Evolutionary conservation across 2,329 filamentous ascomycete species (phyloP).

Genomic region (Alternaria angustiovoidea): DNA sequence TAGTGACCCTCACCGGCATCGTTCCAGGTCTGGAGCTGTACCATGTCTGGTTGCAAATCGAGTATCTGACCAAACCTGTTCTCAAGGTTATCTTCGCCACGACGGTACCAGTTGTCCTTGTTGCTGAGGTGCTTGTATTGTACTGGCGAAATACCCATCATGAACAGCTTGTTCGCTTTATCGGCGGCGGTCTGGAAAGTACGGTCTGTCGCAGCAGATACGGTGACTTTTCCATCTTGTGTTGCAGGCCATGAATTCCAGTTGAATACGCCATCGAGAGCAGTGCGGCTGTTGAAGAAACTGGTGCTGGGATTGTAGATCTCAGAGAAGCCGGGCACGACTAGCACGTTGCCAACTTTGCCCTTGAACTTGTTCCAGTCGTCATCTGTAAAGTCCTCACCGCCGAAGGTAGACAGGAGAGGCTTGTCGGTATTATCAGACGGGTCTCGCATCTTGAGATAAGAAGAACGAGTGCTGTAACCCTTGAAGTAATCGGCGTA

Average conservation of each 20-base stretch:
- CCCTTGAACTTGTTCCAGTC: conserved; percentile 34
- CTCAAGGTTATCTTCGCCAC: conserved; percentile 50
- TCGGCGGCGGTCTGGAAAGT: conserved; percentile 41
- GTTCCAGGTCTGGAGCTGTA: conserved; percentile 55
- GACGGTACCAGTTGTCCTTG: conserved; percentile 48
- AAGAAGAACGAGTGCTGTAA: conserved; percentile 33
- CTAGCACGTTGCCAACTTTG: conserved; percentile 38
- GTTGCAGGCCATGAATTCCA: conserved; percentile 51
- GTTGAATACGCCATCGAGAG: conserved; percentile 49
- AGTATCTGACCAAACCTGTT: conserved; percentile 40
- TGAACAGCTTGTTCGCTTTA: conserved; percentile 46
- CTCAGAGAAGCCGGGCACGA: conserved; percentile 45
- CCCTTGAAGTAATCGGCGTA: conserved; percentile 38
- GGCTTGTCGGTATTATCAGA: conserved; percentile 20
- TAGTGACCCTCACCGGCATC: conserved; percentile 53
- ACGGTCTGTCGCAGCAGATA: conserved; percentile 40
- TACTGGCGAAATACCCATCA: conserved; percentile 51
- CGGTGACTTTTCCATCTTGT: conserved; percentile 29
- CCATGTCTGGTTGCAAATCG: conserved; percentile 47
- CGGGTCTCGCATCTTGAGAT: conserved; percentile 36
- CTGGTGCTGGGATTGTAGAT: conserved; percentile 21
- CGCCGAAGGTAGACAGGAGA: conserved; percentile 47
- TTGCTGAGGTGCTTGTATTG: conserved; percentile 51
- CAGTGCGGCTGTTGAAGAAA: conserved; percentile 34
- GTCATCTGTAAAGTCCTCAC: conserved; percentile 30